Percentiles rank a stretch among this genome's conserved stretches.
These are phyloP conservation scores for Mortierella antarctica DNA, from an alignment of 192 early-diverging fungal genomes.

Conservation along the genomic window DNA sequence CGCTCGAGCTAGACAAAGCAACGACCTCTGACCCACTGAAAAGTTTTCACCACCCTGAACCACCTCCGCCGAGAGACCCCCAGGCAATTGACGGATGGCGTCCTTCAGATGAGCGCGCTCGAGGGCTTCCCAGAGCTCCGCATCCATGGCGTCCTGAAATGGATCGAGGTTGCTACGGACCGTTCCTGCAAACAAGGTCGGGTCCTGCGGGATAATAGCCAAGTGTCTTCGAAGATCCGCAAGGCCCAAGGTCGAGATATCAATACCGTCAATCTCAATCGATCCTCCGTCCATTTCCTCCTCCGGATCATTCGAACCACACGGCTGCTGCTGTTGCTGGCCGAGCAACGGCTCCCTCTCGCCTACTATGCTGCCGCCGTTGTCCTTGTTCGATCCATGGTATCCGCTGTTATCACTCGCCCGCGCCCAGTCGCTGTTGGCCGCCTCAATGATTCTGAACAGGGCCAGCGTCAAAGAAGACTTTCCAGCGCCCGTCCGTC, in stretches of 20 bases:
- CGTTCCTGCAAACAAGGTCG: constrained; percentile 67
- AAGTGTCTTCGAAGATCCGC: constrained; percentile 74
- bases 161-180: constrained; percentile 86
- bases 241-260: constrained; percentile 77
- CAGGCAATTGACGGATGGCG: constrained; percentile 61
- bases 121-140: constrained; percentile 71
- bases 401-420: constrained; percentile 40
- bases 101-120: constrained; percentile 67
- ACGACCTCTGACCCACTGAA: constrained; percentile 83
- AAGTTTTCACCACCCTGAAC: constrained; percentile 78
- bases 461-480: constrained; percentile 62
- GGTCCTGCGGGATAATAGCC: constrained; percentile 84
- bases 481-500: constrained; percentile 74
- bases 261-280: constrained; percentile 81
- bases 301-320: constrained; percentile 54
- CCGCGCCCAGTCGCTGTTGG: constrained; percentile 45
- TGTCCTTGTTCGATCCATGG: background rate
- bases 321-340: no score
- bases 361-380: background rate
- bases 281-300: constrained; percentile 71
- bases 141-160: constrained; percentile 68
- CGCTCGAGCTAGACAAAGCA: constrained; percentile 85
- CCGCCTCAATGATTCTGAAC: constrained; percentile 62
- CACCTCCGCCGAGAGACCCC: constrained; percentile 54
- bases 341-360: background rate